Evolutionary conservation across 495 filamentous ascomycete species (phyloP), one percentile per base, ranked within the genome.

Genomic region (Lichina pygmaea): DNA sequence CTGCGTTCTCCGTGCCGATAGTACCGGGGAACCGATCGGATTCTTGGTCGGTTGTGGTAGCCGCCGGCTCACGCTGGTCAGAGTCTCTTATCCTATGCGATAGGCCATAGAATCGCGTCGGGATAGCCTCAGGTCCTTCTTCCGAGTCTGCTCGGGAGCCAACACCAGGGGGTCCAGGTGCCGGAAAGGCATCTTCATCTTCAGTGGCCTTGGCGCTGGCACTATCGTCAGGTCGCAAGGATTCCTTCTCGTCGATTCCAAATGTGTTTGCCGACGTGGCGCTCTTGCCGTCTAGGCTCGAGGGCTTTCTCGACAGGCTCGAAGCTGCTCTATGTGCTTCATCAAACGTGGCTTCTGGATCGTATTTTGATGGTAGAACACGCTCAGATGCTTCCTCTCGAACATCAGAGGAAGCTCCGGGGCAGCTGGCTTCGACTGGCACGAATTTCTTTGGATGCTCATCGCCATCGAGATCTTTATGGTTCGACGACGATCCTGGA

Each of bases 181-280:
- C 62, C 55, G 31, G 47, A 45, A 24, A 16, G 17, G 73, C 68
- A 52, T 91, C 83, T 49, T 93, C 86, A 52, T 94, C 86, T 49
- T 92, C 85, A 9, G 74, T 72, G 33, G 83, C 85, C 59, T 86
- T 83, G 15, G 86, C 74, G 54, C 84, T 93, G 13, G 86, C 86
- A 56, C 86, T 93, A 51, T 94, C 86, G 61, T 93, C 86, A 5
- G 85, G 86, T 3, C 83, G 77, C 32, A 93, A 64, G 9, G 86
- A 93, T 52, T 93, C 85, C 55, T 93, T 94, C 58, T 94, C 86
- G 55, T 94, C 86, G 58, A 93, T 63, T 12, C 80, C 84, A 60
- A 89, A 92, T 3, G 85, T 92, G 2, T 79, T 86, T 13, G 78
- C 82, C 15, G 86, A 94, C 10, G 80, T 78, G 52, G 86, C 78